These are phyloP conservation scores for Nevesoporus exiguus DNA, from an alignment of 768 basidiomycete genomes.

Conservation along the genomic window DNA sequence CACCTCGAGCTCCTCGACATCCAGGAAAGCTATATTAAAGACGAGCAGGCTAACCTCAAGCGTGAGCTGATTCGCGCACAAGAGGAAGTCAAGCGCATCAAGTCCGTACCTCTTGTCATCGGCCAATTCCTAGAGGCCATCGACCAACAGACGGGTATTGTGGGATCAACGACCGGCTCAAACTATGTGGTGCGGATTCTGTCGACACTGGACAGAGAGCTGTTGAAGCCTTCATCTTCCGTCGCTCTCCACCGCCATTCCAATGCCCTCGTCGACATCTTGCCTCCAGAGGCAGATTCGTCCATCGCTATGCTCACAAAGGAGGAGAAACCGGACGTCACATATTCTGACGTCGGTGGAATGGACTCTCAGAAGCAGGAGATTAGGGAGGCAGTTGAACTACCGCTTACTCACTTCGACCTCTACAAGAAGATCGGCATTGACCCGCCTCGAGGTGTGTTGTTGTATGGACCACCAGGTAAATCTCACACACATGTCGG, in stretches of 20 bases:
- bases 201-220: slow-evolving; percentile 93
- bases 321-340: slow-evolving; percentile 93
- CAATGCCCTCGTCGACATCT: slow-evolving; percentile 95
- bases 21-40: slow-evolving; percentile 96
- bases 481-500: slow-evolving; percentile 15
- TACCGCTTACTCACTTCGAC: slow-evolving; percentile 95
- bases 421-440: slow-evolving; percentile 99
- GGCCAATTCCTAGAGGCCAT: slow-evolving; percentile 99
- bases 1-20: slow-evolving; percentile 95
- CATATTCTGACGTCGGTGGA: slow-evolving; percentile 93
- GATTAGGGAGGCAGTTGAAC: slow-evolving; percentile 96
- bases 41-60: slow-evolving; percentile 96
- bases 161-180: slow-evolving; percentile 95
- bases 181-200: slow-evolving; percentile 98
- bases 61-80: slow-evolving; percentile 97
- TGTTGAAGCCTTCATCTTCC: slow-evolving; percentile 94
- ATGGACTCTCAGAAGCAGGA: slow-evolving; percentile 99
- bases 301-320: slow-evolving; percentile 92
- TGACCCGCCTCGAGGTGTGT: slow-evolving; percentile 94
- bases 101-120: slow-evolving; percentile 97
- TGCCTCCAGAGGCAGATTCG: slow-evolving; percentile 98
- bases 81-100: slow-evolving; percentile 99
- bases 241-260: slow-evolving; percentile 99
- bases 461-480: slow-evolving; percentile 97
- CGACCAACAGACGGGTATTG: slow-evolving; percentile 95